Conservation (phyloP, 345 rosid species). For the Luvunga scandens region DNA sequence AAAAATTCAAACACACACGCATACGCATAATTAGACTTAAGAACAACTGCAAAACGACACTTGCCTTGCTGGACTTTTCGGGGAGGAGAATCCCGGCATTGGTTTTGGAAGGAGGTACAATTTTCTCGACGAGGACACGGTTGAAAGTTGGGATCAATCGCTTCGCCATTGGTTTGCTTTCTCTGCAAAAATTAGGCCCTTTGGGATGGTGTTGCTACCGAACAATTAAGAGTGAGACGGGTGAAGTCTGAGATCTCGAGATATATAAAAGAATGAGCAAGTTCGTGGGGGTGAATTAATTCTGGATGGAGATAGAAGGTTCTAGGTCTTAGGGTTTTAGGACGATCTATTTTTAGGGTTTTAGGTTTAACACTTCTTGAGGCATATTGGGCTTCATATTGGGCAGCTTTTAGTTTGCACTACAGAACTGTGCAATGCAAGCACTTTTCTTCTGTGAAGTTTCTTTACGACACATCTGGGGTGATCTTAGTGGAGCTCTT, state of each 20-base stretch:
- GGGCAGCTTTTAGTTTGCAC: background rate
- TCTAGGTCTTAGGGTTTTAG: conserved; percentile 33
- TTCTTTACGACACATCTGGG: no score
- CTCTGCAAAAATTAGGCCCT: background rate
- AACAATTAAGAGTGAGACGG: background rate
- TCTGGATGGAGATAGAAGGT: conserved; percentile 21
- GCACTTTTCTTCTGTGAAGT: no score
- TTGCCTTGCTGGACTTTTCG: conserved; percentile 62
- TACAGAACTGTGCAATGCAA: no score
- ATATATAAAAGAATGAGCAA: background rate
- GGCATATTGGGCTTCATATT: background rate
- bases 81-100: conserved; percentile 78
- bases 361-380: background rate
- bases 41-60: background rate
- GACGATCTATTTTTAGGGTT: background rate
- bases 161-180: conserved; percentile 53
- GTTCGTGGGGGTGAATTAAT: background rate
- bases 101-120: conserved; percentile 79
- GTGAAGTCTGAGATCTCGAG: background rate
- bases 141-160: conserved; percentile 72
- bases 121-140: conserved; percentile 72
- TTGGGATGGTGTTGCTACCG: background rate
- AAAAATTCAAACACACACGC: background rate
- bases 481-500: background rate
- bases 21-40: no score